phyloP scores from a whole-genome alignment of 2,329 filamentous ascomycete genomes.

The Didymella lethalis region DNA sequence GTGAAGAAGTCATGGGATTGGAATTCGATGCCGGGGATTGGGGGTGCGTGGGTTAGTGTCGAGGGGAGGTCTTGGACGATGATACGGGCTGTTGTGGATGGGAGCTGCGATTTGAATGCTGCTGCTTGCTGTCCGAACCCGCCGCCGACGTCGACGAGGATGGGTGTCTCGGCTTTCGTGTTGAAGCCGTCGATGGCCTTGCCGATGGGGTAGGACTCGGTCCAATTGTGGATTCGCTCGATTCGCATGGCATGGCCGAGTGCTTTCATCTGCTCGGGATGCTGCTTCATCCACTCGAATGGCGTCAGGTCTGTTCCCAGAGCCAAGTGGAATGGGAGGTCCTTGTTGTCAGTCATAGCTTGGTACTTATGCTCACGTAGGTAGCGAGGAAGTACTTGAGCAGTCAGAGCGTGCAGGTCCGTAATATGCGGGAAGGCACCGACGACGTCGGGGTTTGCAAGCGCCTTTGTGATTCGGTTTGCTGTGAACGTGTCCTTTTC shows the following conservation, averaged over 20 bases:
- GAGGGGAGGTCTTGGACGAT: constrained; percentile 40
- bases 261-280: constrained; percentile 38
- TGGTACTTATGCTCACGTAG: constrained; percentile 40
- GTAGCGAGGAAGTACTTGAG: constrained; percentile 42
- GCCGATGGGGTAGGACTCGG: constrained; percentile 31
- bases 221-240: constrained; percentile 32
- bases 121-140: constrained; percentile 41
- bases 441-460: constrained; percentile 38
- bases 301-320: constrained; percentile 36
- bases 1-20: constrained; percentile 46
- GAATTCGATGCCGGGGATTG: constrained; percentile 38
- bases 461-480: constrained; percentile 38
- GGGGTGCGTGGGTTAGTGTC: constrained; percentile 28
- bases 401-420: constrained; percentile 31
- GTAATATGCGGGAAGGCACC: constrained; percentile 38
- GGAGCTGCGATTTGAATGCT: constrained; percentile 33
- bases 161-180: constrained; percentile 25
- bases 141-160: constrained; percentile 46
- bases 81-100: constrained; percentile 25
- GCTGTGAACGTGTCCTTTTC: constrained; percentile 38
- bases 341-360: constrained; percentile 33
- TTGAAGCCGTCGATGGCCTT: constrained; percentile 26
- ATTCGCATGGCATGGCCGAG: constrained; percentile 42
- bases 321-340: constrained; percentile 40
- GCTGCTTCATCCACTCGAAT: constrained; percentile 41